Evolutionary conservation across 192 early-diverging fungal species (phyloP).

Genomic region (Backusella luteola): DNA sequence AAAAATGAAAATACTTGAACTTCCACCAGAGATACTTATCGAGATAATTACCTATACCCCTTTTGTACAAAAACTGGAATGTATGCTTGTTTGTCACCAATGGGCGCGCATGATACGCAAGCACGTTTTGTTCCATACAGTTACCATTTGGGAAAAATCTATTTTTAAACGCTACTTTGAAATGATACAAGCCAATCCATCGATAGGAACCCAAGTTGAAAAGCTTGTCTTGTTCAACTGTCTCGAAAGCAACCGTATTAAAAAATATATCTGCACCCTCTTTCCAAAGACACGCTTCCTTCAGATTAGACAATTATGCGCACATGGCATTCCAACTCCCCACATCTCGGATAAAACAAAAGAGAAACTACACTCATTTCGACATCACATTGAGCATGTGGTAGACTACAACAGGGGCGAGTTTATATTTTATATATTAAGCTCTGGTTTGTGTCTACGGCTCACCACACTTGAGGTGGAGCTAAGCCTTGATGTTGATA

Average conservation of each 20-base stretch:
- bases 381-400: not conserved
- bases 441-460: not conserved
- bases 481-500: not conserved
- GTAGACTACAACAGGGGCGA: not conserved
- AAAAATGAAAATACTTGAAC: not conserved
- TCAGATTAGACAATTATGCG: not conserved
- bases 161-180: not conserved
- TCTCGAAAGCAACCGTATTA: not conserved
- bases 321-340: not conserved
- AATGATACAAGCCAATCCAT: not conserved
- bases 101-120: not conserved
- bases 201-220: not conserved
- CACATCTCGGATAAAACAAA: not conserved
- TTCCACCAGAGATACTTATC: not conserved
- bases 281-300: not conserved
- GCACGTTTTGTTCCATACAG: not conserved
- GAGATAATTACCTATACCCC: not conserved
- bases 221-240: not conserved
- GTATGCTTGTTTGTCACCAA: not conserved
- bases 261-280: not conserved
- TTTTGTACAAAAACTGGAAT: not conserved
- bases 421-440: not conserved
- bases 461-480: not conserved
- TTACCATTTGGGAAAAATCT: not conserved
- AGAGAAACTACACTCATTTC: not conserved